Conservation (phyloP, 2,329 filamentous ascomycete species). For the Bertia moriformis region DNA sequence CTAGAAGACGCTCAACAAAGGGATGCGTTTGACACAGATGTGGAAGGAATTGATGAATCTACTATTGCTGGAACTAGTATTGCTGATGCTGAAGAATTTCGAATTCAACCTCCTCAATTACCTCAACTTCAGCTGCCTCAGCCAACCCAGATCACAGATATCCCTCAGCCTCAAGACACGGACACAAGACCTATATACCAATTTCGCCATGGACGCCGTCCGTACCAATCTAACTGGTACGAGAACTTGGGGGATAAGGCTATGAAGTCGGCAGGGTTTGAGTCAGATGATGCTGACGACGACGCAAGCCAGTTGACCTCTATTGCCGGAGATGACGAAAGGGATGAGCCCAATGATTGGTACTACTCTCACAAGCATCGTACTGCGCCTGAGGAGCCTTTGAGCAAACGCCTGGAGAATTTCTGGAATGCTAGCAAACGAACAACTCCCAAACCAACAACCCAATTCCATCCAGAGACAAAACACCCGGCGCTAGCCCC, state of each 20-base stretch:
- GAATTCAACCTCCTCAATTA: slow-evolving; percentile 5
- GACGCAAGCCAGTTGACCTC: slow-evolving; percentile 14
- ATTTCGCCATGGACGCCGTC: slow-evolving; percentile 4
- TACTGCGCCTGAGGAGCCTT: slow-evolving; percentile 13
- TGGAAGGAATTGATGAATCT: slow-evolving; percentile 24
- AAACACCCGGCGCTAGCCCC: too few species aligned
- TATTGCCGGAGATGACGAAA: slow-evolving; percentile 12
- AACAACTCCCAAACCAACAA: slow-evolving; percentile 4
- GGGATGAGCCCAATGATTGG: slow-evolving; percentile 7
- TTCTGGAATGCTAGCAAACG: slow-evolving; percentile 19
- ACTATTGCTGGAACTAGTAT: slow-evolving; percentile 10
- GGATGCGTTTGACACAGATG: slow-evolving; percentile 24
- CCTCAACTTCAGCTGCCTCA: slow-evolving; percentile 7
- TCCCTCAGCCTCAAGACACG: background rate
- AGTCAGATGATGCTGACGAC: slow-evolving; percentile 15
- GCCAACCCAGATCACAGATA: slow-evolving; percentile 4
- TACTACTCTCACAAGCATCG: slow-evolving; percentile 2
- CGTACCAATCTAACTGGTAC: slow-evolving; percentile 12
- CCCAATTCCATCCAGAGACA: background rate
- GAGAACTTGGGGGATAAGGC: slow-evolving; percentile 16
- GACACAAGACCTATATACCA: background rate
- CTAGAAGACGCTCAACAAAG: slow-evolving; percentile 6
- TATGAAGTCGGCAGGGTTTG: slow-evolving; percentile 18
- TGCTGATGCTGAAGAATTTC: slow-evolving; percentile 11
- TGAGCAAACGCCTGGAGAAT: slow-evolving; percentile 19